Conservation (phyloP, 2,329 filamentous ascomycete genomes). For the Cladophialophora immunda region DNA sequence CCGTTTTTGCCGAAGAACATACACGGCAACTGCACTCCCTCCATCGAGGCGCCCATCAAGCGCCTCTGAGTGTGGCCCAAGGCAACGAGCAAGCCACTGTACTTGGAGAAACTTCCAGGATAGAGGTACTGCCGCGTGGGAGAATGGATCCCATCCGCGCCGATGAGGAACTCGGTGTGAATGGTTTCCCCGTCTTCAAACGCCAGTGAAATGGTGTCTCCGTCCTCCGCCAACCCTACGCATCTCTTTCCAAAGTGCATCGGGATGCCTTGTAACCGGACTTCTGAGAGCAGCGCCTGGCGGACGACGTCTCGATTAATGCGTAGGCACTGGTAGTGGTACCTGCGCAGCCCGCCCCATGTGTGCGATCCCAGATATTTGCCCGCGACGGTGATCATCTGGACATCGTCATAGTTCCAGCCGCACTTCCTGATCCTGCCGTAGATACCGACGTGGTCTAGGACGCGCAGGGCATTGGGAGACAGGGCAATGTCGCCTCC, state of each 20-base stretch:
- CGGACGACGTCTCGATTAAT: conserved; percentile 18
- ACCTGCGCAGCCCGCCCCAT: too few species aligned
- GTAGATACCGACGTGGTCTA: conserved; percentile 61
- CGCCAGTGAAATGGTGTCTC: too few species aligned
- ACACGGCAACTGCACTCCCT: not conserved
- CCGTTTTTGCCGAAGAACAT: conserved; percentile 15
- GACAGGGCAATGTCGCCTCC: conserved; percentile 67
- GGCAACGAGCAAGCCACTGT: conserved; percentile 11
- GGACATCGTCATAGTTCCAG: conserved; percentile 60
- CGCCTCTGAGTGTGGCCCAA: conserved; percentile 8
- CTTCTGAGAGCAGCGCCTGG: not conserved
- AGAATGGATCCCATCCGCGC: conserved; percentile 39
- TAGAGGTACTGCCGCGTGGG: conserved; percentile 14
- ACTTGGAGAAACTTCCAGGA: not conserved
- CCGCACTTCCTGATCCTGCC: conserved; percentile 53
- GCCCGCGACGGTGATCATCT: conserved; percentile 52
- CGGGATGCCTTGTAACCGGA: not conserved
- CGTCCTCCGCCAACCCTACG: not conserved
- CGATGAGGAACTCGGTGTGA: conserved; percentile 34
- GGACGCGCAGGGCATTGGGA: conserved; percentile 64
- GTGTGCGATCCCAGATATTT: conserved; percentile 3
- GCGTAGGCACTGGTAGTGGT: conserved; percentile 13
- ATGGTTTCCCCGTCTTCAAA: conserved; percentile 35
- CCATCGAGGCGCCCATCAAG: too few species aligned
- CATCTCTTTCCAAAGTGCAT: conserved; percentile 14